Base-by-base conservation (phyloP, 441 rosid genomes). In the California macrophylla region DNA sequence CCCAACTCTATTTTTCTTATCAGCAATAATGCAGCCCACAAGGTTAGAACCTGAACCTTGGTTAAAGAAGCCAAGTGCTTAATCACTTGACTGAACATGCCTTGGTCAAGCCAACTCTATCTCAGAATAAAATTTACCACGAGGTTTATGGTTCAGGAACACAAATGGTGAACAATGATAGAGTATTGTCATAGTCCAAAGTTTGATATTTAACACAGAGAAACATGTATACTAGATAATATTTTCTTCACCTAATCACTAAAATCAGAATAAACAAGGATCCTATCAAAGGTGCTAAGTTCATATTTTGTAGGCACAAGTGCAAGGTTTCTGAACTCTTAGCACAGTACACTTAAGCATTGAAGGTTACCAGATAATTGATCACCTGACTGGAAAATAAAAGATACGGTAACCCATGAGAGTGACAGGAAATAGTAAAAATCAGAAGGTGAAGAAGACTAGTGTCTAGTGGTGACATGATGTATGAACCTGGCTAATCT, bases 401-500 rank as follows among this genome's bases (percentile, higher is more conserved):
- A 54, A 54, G 13, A 8, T 8, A 23, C 7, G 62, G 9, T 54
- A 21, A 54, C 25, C 62, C 12, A 54, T 0, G 62, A 10, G 26
- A 54, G 28, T 26, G 12, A 54, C 12, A 40, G 47, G 47, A 40
- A 12, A 38, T 2, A 21, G 62, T 7, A 6, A 54, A 54, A 6
- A 52, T 2, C 12, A 3, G 15, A 54, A 54, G 26, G 61, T 25
- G 24, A 8, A 20, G 26, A 54, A 54, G 61, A 54, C 8, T 20
- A 54, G 18, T 15, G 54, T 47, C 47, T 9, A 40, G 47, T 40
- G 47, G 12, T 54, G 61, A 20, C 61, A 7, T 23, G 24, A 54
- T 20, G 20, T 54, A 54, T 54, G 61, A 80, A 93, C 98, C 96
- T 77, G 79, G 58, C 77, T 80, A 80, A 93, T 93, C 83, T 82